A percentile compares a stretch with the other conserved stretches of the same genome.
Evolutionary conservation across 371 early-diverging fungal genomes (phyloP).

Genomic region (Pancytospora philotis): DNA sequence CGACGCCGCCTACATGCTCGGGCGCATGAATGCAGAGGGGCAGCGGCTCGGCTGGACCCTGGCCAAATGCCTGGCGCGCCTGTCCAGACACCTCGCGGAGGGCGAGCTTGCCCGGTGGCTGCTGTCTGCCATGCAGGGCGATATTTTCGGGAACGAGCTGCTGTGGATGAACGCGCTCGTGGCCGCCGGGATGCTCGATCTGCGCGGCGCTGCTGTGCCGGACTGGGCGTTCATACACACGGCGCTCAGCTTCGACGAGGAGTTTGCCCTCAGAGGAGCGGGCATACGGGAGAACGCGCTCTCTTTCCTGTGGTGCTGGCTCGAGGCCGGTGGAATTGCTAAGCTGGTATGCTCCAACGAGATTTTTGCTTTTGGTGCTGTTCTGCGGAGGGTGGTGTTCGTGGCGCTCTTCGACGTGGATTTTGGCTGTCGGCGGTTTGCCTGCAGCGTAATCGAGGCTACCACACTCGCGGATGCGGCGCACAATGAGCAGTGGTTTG

Average conservation of each 20-base stretch:
- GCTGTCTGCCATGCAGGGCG: not conserved
- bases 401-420: not conserved
- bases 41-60: constrained; percentile 35
- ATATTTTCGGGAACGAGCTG: constrained; percentile 39
- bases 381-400: not conserved
- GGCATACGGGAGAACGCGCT: constrained; percentile 31
- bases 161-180: constrained; percentile 33
- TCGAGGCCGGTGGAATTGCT: not conserved
- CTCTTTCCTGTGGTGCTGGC: constrained; percentile 35
- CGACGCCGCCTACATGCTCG: not conserved
- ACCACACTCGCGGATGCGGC: not conserved
- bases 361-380: no score
- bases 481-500: not conserved
- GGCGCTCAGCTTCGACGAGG: constrained; percentile 18
- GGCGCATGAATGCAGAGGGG: constrained; percentile 28
- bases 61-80: constrained; percentile 25
- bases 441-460: not conserved
- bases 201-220: no score
- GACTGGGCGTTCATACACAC: constrained; percentile 10
- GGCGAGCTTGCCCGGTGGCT: not conserved
- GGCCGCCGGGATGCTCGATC: constrained; percentile 2
- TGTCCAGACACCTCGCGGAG: constrained; percentile 11
- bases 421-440: not conserved
- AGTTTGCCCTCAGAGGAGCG: constrained; percentile 7
- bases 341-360: no score